Percentiles rank a stretch among this genome's conserved stretches.
Evolutionary conservation across 106 monocot genomes (phyloP).

Genomic region (Narthecium ossifragum): DNA sequence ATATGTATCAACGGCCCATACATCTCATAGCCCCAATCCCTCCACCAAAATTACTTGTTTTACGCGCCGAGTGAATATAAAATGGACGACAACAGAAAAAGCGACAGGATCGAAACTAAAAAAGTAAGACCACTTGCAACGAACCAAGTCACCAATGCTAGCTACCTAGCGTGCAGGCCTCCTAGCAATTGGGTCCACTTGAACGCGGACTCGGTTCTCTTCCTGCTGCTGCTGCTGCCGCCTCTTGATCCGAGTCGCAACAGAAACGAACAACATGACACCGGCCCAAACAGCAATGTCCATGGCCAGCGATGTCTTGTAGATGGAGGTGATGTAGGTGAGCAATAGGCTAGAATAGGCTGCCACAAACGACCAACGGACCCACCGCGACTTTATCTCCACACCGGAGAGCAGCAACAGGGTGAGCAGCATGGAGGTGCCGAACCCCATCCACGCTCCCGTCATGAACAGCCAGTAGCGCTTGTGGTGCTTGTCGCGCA

Average conservation of each 20-base stretch:
- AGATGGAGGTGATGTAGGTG: conserved; percentile 12
- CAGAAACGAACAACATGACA: not conserved
- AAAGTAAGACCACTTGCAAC: no score
- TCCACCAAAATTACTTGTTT: no score
- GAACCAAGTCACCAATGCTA: no score
- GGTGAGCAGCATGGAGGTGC: conserved; percentile 15
- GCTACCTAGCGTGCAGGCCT: no score
- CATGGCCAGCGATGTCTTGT: conserved; percentile 2
- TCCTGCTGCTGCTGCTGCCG: no score
- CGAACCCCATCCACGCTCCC: conserved; percentile 14
- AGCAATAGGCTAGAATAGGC: conserved; percentile 15
- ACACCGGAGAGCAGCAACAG: conserved; percentile 7
- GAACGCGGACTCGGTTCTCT: no score
- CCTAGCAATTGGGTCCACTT: no score
- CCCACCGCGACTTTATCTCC: not conserved
- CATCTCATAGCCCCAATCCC: no score
- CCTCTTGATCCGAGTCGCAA: not conserved
- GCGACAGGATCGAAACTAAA: no score
- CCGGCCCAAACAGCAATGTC: conserved; percentile 1
- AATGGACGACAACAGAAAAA: no score
- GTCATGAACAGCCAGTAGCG: conserved; percentile 18
- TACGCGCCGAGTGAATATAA: no score
- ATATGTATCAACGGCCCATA: no score
- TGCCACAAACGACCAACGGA: conserved; percentile 7
- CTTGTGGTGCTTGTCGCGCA: conserved; percentile 17